phyloP scores from a whole-genome alignment of 371 early-diverging fungal species.

The Mucor lusitanicus region DNA sequence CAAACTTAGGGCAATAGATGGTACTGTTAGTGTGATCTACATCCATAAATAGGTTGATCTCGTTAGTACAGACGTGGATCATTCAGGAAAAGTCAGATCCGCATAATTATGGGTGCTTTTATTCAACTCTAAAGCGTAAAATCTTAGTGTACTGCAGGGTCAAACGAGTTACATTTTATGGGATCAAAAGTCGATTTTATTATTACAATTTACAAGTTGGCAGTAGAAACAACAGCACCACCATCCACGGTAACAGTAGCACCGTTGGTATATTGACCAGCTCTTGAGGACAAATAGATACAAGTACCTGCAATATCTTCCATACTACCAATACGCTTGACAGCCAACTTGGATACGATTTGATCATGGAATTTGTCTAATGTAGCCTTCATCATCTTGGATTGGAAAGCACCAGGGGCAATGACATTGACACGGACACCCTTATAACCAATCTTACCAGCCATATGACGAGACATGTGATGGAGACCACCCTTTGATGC shows the following conservation, averaged over 20 bases:
- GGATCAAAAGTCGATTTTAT: too few species aligned
- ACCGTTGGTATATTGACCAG: slow-evolving; percentile 84
- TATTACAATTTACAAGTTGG: background rate
- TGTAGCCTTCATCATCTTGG: slow-evolving; percentile 88
- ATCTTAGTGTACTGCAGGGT: too few species aligned
- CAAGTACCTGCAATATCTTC: slow-evolving; percentile 89
- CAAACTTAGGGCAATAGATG: too few species aligned
- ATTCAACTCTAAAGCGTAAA: too few species aligned
- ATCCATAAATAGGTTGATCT: too few species aligned
- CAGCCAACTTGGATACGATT: slow-evolving; percentile 61
- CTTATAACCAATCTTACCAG: slow-evolving; percentile 58
- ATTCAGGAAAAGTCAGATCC: too few species aligned
- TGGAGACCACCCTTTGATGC: slow-evolving; percentile 82
- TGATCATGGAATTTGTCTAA: slow-evolving; percentile 58
- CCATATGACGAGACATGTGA: slow-evolving; percentile 71
- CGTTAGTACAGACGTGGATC: too few species aligned
- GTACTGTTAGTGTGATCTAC: too few species aligned
- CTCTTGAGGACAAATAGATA: slow-evolving; percentile 79
- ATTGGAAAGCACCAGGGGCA: slow-evolving; percentile 88
- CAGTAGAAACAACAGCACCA: slow-evolving; percentile 50
- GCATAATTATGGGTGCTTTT: too few species aligned
- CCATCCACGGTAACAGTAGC: slow-evolving; percentile 87
- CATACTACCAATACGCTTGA: slow-evolving; percentile 76
- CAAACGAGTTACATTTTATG: too few species aligned
- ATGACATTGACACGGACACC: slow-evolving; percentile 83